phyloP scores from a whole-genome alignment of 768 basidiomycete species.

The Kwoniella sp. region DNA sequence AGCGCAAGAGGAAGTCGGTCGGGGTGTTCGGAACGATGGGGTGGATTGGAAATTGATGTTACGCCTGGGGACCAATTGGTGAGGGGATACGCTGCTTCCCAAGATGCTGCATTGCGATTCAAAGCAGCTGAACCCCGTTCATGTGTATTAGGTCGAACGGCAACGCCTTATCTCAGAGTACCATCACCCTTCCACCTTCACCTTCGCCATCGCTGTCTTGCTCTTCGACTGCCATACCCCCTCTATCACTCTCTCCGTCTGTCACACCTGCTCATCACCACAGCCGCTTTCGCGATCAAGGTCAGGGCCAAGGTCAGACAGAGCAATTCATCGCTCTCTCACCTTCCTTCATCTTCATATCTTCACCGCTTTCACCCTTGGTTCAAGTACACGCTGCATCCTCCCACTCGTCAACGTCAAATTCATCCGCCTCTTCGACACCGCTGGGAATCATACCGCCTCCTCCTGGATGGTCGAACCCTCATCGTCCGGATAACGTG shows the following conservation, averaged over 20 bases:
- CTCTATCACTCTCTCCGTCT: neutral
- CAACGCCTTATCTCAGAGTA: slow-evolving; percentile 45
- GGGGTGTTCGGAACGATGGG: slow-evolving; percentile 48
- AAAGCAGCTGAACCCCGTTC: neutral
- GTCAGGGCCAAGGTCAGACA: slow-evolving; percentile 9
- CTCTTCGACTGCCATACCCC: neutral
- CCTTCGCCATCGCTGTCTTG: slow-evolving; percentile 34
- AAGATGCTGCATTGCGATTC: slow-evolving; percentile 4
- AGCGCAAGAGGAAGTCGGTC: slow-evolving; percentile 31
- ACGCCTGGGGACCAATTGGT: slow-evolving; percentile 54
- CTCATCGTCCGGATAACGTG: slow-evolving; percentile 50
- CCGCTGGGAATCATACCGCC: slow-evolving; percentile 54
- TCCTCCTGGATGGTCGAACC: slow-evolving; percentile 55
- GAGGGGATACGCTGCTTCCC: slow-evolving; percentile 3
- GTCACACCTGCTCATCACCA: slow-evolving; percentile 6
- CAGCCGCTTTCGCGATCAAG: too few species aligned
- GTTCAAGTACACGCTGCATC: slow-evolving; percentile 40
- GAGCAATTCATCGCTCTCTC: slow-evolving; percentile 51
- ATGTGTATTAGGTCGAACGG: slow-evolving; percentile 47
- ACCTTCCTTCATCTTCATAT: slow-evolving; percentile 53
- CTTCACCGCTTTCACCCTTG: slow-evolving; percentile 49
- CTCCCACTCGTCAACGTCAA: slow-evolving; percentile 22
- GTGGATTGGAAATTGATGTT: slow-evolving; percentile 56
- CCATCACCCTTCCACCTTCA: slow-evolving; percentile 48
- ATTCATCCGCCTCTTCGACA: neutral